A percentile compares a stretch with the other conserved stretches of the same genome.
Evolutionary conservation across 2,329 filamentous ascomycete species (phyloP).

Genomic region (Colletotrichum sp.): DNA sequence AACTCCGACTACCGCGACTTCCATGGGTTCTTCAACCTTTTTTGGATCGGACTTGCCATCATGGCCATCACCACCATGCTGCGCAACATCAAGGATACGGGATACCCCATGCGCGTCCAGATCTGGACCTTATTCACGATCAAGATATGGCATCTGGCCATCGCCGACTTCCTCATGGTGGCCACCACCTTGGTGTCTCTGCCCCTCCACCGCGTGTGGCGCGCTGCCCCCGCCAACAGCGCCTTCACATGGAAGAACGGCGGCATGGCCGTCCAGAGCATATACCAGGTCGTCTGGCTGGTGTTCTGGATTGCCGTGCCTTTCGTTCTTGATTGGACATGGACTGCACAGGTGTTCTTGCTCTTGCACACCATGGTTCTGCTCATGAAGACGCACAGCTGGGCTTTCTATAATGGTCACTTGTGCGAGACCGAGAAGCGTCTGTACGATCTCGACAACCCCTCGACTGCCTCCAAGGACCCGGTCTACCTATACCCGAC

Average conservation of each 20-base stretch:
- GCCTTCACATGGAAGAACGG: slow-evolving; percentile 74
- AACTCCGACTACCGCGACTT: slow-evolving; percentile 93
- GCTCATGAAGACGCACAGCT: slow-evolving; percentile 99
- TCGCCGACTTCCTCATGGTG: slow-evolving; percentile 88
- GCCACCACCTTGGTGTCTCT: slow-evolving; percentile 73
- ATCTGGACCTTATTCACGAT: slow-evolving; percentile 90
- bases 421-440: slow-evolving; percentile 85
- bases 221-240: slow-evolving; percentile 53
- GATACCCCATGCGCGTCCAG: slow-evolving; percentile 80
- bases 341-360: slow-evolving; percentile 96
- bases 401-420: slow-evolving; percentile 97
- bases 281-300: slow-evolving; percentile 83
- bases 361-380: slow-evolving; percentile 89
- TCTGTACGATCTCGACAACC: slow-evolving; percentile 78
- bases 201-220: slow-evolving; percentile 74
- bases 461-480: slow-evolving; percentile 58
- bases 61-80: slow-evolving; percentile 96
- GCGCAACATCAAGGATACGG: slow-evolving; percentile 92
- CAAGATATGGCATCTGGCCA: slow-evolving; percentile 84
- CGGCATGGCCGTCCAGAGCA: slow-evolving; percentile 83
- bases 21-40: slow-evolving; percentile 95
- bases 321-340: slow-evolving; percentile 88
- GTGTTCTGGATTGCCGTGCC: slow-evolving; percentile 83
- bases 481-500: slow-evolving; percentile 80
- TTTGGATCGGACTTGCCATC: slow-evolving; percentile 96